Evolutionary conservation across 352 stramenopile genomes (phyloP).

Genomic region (Halophytophthora polymorphica): DNA sequence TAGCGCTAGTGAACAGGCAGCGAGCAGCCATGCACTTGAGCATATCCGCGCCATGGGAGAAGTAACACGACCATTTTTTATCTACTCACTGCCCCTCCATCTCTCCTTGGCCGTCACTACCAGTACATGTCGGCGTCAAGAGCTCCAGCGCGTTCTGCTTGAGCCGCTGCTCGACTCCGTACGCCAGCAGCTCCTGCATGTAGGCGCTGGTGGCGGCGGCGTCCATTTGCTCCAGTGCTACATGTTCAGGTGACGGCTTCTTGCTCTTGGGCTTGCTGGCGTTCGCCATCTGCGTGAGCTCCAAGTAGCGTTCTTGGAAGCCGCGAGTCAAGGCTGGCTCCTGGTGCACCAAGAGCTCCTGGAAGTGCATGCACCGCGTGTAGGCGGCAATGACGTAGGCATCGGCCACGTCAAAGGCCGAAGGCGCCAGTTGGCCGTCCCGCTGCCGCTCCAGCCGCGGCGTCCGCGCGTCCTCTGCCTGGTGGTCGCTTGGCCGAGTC

Average conservation of each 20-base stretch:
- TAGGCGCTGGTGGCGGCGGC: conserved; percentile 31
- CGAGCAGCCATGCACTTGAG: conserved; percentile 15
- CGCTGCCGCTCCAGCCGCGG: conserved; percentile 30
- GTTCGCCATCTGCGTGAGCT: conserved; percentile 23
- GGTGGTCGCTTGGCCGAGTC: conserved; percentile 5
- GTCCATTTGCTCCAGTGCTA: conserved; percentile 33
- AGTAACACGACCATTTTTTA: conserved; percentile 27
- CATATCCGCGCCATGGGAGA: conserved; percentile 17
- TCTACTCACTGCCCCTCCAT: conserved; percentile 6
- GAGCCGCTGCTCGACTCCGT: conserved; percentile 57
- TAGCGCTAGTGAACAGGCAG: conserved; percentile 9
- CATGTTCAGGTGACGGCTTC: conserved; percentile 35
- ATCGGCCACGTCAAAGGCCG: conserved; percentile 73
- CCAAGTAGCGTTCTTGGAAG: conserved; percentile 48
- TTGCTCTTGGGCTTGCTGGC: conserved; percentile 16
- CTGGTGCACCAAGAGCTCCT: conserved; percentile 32
- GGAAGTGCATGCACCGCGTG: conserved; percentile 51
- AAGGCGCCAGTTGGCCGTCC: conserved; percentile 41
- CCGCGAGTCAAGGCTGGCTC: conserved; percentile 20
- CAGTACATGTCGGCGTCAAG: neutral
- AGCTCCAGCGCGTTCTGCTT: conserved; percentile 25
- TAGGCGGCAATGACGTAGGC: conserved; percentile 80
- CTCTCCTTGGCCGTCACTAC: neutral
- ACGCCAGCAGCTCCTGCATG: conserved; percentile 34
- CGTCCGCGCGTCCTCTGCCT: conserved; percentile 6